Conservation (phyloP, 257 asterid genomes). For the Solanum bulbocastanum region DNA sequence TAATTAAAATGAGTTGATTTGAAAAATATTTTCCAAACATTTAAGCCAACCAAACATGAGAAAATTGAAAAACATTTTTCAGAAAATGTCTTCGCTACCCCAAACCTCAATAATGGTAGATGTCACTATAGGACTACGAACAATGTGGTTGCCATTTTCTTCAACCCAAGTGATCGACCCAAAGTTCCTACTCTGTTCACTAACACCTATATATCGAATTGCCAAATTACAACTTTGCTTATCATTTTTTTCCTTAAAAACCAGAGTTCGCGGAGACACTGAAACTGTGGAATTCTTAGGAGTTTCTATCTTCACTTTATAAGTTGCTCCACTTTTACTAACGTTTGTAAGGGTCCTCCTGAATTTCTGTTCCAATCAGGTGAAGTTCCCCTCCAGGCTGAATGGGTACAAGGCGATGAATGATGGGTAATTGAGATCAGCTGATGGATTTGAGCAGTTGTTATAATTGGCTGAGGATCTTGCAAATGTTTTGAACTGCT, state of each 20-base stretch:
- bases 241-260: background rate
- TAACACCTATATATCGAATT: background rate
- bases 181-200: background rate
- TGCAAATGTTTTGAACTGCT: background rate
- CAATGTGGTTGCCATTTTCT: slow-evolving; percentile 16
- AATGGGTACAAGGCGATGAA: background rate
- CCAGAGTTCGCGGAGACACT: background rate
- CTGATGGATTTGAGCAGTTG: background rate
- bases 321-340: background rate
- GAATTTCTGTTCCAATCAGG: background rate
- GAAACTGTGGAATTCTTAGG: background rate
- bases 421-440: background rate
- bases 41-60: too few species aligned
- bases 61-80: too few species aligned
- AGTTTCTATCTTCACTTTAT: background rate
- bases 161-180: background rate
- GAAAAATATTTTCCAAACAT: too few species aligned
- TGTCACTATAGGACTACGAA: slow-evolving; percentile 35
- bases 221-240: background rate
- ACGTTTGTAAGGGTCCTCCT: background rate
- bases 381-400: background rate
- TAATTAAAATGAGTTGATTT: too few species aligned
- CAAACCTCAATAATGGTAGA: background rate
- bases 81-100: background rate
- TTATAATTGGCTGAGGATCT: background rate